Conservation (phyloP, 805 yeast genomes). For the Candida ponderosae region DNA sequence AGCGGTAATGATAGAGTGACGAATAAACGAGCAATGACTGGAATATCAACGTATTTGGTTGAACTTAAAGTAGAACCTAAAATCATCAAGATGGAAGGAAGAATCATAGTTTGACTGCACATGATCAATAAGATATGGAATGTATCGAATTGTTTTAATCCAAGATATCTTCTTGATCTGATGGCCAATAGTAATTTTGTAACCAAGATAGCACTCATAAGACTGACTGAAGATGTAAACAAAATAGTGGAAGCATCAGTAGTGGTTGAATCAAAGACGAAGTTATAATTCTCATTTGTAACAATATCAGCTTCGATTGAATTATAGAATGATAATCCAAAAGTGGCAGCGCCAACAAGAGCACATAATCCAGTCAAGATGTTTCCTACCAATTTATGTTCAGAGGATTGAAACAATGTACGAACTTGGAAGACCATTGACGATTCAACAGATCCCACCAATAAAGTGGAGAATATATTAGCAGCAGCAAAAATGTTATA, state of each 20-base stretch:
- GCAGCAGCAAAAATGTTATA: conserved; percentile 51
- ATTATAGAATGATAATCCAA: conserved; percentile 50
- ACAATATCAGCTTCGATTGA: conserved; percentile 36
- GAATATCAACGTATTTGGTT: conserved; percentile 29
- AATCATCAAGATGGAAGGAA: conserved; percentile 67
- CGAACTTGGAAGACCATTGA: conserved; percentile 68
- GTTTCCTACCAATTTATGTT: conserved; percentile 31
- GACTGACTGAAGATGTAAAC: conserved; percentile 60
- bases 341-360: conserved; percentile 43
- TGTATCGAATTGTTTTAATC: conserved; percentile 75
- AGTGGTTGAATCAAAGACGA: conserved; percentile 27
- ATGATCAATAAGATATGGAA: conserved; percentile 75
- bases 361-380: conserved; percentile 30
- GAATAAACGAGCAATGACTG: conserved; percentile 49
- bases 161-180: conserved; percentile 64
- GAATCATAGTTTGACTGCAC: conserved; percentile 72
- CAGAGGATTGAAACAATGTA: conserved; percentile 59
- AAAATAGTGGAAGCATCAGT: conserved; percentile 49
- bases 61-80: conserved; percentile 36
- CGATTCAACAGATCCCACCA: conserved; percentile 52
- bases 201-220: conserved; percentile 53
- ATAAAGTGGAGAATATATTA: conserved; percentile 48
- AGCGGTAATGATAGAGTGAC: conserved; percentile 72
- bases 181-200: conserved; percentile 65
- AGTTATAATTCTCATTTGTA: conserved; percentile 19